Conservation (phyloP, 2,329 filamentous ascomycete genomes). For the Sclerotinia minor region DNA sequence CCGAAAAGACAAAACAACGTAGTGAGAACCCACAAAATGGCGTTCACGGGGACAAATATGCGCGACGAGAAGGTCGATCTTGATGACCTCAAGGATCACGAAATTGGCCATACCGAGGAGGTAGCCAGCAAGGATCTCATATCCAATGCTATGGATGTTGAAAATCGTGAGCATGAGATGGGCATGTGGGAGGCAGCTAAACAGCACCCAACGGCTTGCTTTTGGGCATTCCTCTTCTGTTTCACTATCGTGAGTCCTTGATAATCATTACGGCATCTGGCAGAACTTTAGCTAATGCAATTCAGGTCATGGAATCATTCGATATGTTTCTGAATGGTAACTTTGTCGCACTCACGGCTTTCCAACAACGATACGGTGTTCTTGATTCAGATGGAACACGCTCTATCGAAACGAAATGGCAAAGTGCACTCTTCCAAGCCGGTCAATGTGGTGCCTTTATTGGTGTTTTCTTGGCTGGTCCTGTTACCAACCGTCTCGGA, state of each 20-base stretch:
- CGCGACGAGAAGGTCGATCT: neutral
- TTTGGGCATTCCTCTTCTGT: conserved; percentile 58
- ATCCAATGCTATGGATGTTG: conserved; percentile 47
- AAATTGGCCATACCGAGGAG: neutral
- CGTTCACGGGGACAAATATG: neutral
- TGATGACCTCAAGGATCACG: neutral
- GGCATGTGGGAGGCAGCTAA: conserved; percentile 50
- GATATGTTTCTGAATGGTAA: conserved; percentile 61
- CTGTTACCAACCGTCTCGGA: conserved; percentile 58
- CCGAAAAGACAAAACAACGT: neutral
- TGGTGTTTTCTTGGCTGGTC: conserved; percentile 59
- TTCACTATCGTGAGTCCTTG: conserved; percentile 51
- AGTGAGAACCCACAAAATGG: neutral
- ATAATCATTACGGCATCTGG: conserved; percentile 19
- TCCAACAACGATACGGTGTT: conserved; percentile 39
- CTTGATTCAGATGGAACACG: conserved; percentile 22
- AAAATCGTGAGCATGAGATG: conserved; percentile 55
- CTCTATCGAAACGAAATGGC: conserved; percentile 56
- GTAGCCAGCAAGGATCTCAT: conserved; percentile 1
- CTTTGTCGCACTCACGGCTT: conserved; percentile 55
- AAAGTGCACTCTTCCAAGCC: conserved; percentile 56
- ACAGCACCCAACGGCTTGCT: conserved; percentile 53
- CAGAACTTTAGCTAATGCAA: conserved; percentile 23
- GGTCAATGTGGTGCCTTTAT: conserved; percentile 61
- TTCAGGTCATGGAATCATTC: conserved; percentile 64